Evolutionary conservation across 2,329 filamentous ascomycete genomes (phyloP), one percentile per base, ranked within the genome.

Genomic region (Aspergillus aculeatinus): DNA sequence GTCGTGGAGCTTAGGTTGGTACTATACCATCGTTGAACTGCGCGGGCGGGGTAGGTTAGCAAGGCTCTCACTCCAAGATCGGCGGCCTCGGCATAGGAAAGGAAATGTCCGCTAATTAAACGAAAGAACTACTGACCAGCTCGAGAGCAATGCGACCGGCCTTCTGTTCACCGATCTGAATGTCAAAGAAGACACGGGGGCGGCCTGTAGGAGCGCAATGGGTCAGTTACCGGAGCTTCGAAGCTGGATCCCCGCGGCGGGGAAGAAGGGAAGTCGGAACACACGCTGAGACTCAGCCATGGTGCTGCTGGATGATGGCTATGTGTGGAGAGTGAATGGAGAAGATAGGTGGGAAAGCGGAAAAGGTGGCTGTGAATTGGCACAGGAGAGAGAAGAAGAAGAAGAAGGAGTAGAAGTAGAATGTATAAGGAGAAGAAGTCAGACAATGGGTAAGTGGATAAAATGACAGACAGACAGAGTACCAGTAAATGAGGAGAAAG

Each of bases 171-270:
- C 90, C 92, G 73, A 98, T 89, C 63, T 87, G 82, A 74, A 99
- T 88, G 81, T 98, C 93, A 77, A 99, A 97, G 82, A 89, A 99
- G 80, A 96, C 93, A 69, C 90, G 88, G 74, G 87, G 86, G 72
- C 90, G 89, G 75, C 82, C 82, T 82, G 54, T 57, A 53, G 48
- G 60, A 48, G 52, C 54, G 51, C 60, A 53, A 63, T 63, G 61
- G 27, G 54, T 63, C 23, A 63, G 51, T 59, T 23, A 27, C 48
- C 25, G n/a, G 52, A 60, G 58, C 29, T n/a, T 35, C 19, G 21
- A 57, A 48, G 57, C 31, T 31, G 51, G 44, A 59, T 65, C 68
- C 68, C 71, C 69, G 67, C 68, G 68, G 62, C 65, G 61, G 58
- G 58, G 55, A 57, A 35, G 52, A 53, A 55, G 50, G 31, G 12